Evolutionary conservation across 1,139 yeast species (phyloP).

Genomic region (Meyerozyma elateridarum): DNA sequence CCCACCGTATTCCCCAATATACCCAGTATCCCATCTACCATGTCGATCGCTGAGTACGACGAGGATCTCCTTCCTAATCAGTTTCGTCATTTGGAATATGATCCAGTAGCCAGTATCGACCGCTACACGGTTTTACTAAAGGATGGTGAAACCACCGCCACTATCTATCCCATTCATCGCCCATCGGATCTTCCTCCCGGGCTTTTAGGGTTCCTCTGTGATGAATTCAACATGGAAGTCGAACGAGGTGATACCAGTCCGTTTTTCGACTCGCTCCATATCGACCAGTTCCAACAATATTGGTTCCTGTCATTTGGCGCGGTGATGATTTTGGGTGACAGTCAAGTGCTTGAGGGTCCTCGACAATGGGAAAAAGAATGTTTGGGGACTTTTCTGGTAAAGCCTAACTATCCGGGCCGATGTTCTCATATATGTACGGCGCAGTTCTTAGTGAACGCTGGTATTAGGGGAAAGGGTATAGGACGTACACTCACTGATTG

Average conservation of each 20-base stretch:
- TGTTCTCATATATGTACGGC: constrained; percentile 93
- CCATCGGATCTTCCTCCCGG: constrained; percentile 68
- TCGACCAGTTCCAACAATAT: constrained; percentile 69
- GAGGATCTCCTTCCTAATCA: constrained; percentile 33
- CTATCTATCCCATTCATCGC: constrained; percentile 78
- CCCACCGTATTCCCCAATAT: constrained; percentile 20
- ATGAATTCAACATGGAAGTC: constrained; percentile 90
- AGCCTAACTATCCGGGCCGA: constrained; percentile 90
- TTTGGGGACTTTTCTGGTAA: constrained; percentile 76
- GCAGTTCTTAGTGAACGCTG: constrained; percentile 84
- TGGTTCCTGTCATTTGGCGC: constrained; percentile 90
- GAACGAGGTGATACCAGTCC: constrained; percentile 87
- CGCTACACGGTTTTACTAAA: constrained; percentile 66
- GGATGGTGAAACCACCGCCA: constrained; percentile 89
- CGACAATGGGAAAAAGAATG: constrained; percentile 90
- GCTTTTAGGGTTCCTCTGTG: constrained; percentile 73
- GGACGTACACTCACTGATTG: constrained; percentile 83
- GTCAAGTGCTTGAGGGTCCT: constrained; percentile 50
- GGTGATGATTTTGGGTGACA: constrained; percentile 80
- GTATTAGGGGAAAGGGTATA: constrained; percentile 88
- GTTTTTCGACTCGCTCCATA: constrained; percentile 68
- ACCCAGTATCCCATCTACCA: constrained; percentile 15
- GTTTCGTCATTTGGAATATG: constrained; percentile 32
- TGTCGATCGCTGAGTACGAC: constrained; percentile 26
- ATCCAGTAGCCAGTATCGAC: constrained; percentile 29